Base-by-base conservation (phyloP, 768 basidiomycete genomes). In the Suillus weaverae region DNA sequence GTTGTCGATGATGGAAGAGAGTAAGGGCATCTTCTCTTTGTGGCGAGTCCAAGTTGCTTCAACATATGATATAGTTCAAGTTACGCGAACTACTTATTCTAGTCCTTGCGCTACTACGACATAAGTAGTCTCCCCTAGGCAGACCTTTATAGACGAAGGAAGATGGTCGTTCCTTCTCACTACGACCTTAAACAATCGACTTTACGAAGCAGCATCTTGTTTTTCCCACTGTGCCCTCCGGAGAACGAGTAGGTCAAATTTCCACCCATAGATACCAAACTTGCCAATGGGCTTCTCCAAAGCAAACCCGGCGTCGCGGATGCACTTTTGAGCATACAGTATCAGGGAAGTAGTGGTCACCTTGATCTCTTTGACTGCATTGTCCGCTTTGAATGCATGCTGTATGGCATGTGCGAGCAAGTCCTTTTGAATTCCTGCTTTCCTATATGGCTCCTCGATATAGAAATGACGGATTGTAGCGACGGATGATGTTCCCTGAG, bases 381-480 rank as follows among this genome's bases (percentile, higher is more conserved):
- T 57, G 61, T 81, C 75, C 10, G 75, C 70, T 14, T 78, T 72
- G 72, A 94, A 92, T n/a, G 86, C 84, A 62, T 83, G 81, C 38
- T 79, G 73, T 32, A 87, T 71, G 0, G 88, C 89, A 70, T 86
- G 81, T n/a, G 79, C 71, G 9, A 94, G 77, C 35, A 94, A 72
- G 71, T 93, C 91, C 20, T 85, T 77, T 71, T 92, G 89, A 50
- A 90, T 80, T 14, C 79, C 79, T 30, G 84, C 76, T 9, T 69
- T 68, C 59, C 89, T 84, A 69, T 85, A 93, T 18, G 77, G 79
- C 67, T 88, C 88, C 46, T 91, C 88, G 32, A 90, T 84, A 69
- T 85, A 88, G 74, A 92, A 88, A 72, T 94, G 92, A 36, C 90
- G 87, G 68, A 94, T 86, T 20, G 81, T 77, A 13, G 88, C 92